These are phyloP conservation scores for Erythrophleum fordii DNA, from an alignment of 306 rosid species.

Conservation along the genomic window DNA sequence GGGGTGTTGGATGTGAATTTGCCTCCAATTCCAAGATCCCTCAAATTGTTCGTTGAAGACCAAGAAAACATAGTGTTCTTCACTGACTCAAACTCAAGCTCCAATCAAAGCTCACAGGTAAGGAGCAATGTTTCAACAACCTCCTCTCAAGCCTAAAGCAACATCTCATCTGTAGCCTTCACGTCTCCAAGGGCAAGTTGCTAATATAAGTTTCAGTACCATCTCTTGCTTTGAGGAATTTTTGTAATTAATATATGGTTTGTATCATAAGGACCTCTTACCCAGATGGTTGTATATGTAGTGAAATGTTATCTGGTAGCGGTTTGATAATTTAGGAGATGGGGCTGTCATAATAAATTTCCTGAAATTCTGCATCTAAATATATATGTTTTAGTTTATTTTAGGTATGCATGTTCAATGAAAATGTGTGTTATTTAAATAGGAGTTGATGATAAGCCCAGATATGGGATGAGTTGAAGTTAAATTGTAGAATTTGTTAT, in stretches of 20 bases:
- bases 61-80: constrained; percentile 43
- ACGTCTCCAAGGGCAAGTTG: constrained; percentile 28
- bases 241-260: constrained; percentile 5
- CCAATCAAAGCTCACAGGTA: constrained; percentile 44
- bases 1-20: constrained; percentile 42
- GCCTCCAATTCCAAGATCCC: constrained; percentile 51
- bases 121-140: constrained; percentile 34
- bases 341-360: background rate
- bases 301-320: constrained; percentile 1
- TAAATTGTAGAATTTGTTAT: background rate
- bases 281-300: constrained; percentile 1
- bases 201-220: background rate
- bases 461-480: background rate
- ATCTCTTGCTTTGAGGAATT: background rate
- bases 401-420: background rate
- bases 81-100: constrained; percentile 53
- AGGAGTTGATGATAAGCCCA: background rate
- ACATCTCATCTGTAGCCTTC: constrained; percentile 29
- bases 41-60: constrained; percentile 46
- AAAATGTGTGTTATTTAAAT: background rate
- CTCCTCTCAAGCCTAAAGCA: constrained; percentile 42
- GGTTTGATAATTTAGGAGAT: background rate
- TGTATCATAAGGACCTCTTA: constrained; percentile 25
- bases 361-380: background rate
- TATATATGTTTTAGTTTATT: background rate